Conservation (phyloP, 1,284 basidiomycete genomes). For the Papiliotrema fonsecae region DNA sequence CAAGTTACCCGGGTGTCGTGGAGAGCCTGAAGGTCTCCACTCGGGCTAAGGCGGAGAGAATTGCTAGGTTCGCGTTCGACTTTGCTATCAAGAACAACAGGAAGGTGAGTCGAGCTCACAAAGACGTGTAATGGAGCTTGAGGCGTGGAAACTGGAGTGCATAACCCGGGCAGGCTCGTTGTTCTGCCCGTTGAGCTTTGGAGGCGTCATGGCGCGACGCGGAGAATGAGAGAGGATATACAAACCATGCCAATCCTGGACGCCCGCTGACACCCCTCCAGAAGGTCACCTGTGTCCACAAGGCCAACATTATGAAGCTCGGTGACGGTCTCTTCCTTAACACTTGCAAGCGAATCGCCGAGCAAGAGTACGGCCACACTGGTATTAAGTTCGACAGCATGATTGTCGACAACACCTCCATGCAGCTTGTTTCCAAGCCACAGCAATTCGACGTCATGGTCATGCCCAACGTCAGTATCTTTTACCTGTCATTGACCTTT, state of each 20-base stretch:
- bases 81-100: conserved; percentile 98
- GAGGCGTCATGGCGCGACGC: neutral
- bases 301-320: conserved; percentile 99
- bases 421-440: conserved; percentile 96
- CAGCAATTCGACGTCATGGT: conserved; percentile 99
- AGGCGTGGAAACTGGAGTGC: neutral
- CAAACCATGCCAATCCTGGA: neutral
- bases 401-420: conserved; percentile 99
- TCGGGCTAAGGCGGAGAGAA: conserved; percentile 91
- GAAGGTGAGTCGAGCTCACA: conserved; percentile 61
- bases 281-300: conserved; percentile 99
- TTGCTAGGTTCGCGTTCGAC: conserved; percentile 96
- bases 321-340: conserved; percentile 99
- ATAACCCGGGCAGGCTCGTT: neutral
- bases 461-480: conserved; percentile 54
- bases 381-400: conserved; percentile 95
- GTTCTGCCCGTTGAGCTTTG: neutral
- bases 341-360: conserved; percentile 92
- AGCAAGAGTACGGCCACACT: conserved; percentile 81
- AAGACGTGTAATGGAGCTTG: too few relatives aligned
- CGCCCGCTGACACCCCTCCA: conserved; percentile 35
- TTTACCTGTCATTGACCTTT: conserved; percentile 23
- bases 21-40: conserved; percentile 98
- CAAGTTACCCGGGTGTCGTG: conserved; percentile 96
- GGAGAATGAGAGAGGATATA: neutral